phyloP scores from a whole-genome alignment of 768 basidiomycete genomes.

The Kwoniella sp. region DNA sequence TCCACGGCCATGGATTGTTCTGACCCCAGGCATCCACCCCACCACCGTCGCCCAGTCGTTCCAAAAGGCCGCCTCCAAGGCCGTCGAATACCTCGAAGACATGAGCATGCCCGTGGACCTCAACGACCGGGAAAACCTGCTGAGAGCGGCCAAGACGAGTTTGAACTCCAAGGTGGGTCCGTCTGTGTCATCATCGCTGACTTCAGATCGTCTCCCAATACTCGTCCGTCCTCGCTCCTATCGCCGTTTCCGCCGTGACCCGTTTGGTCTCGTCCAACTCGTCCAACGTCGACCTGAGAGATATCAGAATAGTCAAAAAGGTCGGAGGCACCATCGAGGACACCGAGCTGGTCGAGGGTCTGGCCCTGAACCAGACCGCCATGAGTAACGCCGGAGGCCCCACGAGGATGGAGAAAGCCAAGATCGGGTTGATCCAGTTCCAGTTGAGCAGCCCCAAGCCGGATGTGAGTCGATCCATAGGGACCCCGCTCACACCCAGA shows the following conservation, averaged over 20 bases:
- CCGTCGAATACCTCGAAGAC: slow-evolving; percentile 88
- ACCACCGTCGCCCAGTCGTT: slow-evolving; percentile 96
- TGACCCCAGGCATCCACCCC: slow-evolving; percentile 77
- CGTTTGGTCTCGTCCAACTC: slow-evolving; percentile 83
- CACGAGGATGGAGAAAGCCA: slow-evolving; percentile 93
- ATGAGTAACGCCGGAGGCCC: slow-evolving; percentile 86
- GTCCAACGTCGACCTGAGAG: slow-evolving; percentile 91
- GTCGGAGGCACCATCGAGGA: slow-evolving; percentile 99
- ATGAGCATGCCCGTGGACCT: slow-evolving; percentile 89
- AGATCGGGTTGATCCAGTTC: slow-evolving; percentile 97
- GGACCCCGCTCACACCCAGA: slow-evolving; percentile 55
- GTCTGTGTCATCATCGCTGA: slow-evolving; percentile 45
- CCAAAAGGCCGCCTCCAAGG: slow-evolving; percentile 82
- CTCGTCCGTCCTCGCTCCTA: slow-evolving; percentile 94
- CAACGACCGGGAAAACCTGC: slow-evolving; percentile 73
- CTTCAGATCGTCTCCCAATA: slow-evolving; percentile 95
- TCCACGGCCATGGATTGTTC: neutral
- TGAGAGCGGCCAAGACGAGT: slow-evolving; percentile 90
- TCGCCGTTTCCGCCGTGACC: slow-evolving; percentile 93
- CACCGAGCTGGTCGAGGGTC: slow-evolving; percentile 91
- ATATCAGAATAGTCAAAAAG: slow-evolving; percentile 95
- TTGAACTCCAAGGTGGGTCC: slow-evolving; percentile 82
- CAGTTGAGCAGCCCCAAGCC: slow-evolving; percentile 96
- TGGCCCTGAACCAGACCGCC: slow-evolving; percentile 95
- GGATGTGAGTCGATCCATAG: slow-evolving; percentile 60